Evolutionary conservation across 2,329 filamentous ascomycete species (phyloP), one percentile per base, ranked within the genome.

Genomic region (Graphilbum fragrans): DNA sequence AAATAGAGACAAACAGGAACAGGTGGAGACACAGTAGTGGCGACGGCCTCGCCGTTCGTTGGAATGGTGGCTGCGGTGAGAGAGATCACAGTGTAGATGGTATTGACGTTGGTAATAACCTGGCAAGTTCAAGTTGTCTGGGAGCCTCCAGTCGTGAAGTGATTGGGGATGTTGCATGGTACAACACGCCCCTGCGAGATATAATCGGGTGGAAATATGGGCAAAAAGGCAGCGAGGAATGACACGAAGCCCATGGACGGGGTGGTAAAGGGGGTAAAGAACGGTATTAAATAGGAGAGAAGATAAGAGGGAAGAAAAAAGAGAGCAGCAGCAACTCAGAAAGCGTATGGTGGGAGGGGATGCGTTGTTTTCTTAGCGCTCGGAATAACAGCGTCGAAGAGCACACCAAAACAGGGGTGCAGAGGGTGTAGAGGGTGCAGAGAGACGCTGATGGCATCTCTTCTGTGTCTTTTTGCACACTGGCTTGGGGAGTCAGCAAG

Each of bases 91-190:
- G n/a, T 8, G 14, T 10, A 7, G 12, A 10, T 21, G 34, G 21
- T 12, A 12, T 8, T 16, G 17, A 5, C n/a, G 21, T 4, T 33
- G 21, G 20, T 35, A 38, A 14, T 29, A 23, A 21, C 38, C 18
- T 12, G 44, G 16, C 33, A 22, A 14, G 11, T 36, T 25, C 25
- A 43, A 14, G 11, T 39, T 22, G 29, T 47, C 41, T 35, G 37
- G 25, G 37, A 45, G 21, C 36, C 39, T 42, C 40, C 40, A 45
- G 41, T 43, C 45, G 16, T 27, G 19, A 14, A 36, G 17, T 10
- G 38, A 16, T 21, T 43, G 40, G 19, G 29, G 38, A 31, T 47
- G 42, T 45, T 38, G 45, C 43, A 47, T 45, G 21, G 31, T 43
- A 22, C 43, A 32, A 25, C 14, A 5, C 11, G 29, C n/a, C n/a